Evolutionary conservation across 2,329 filamentous ascomycete genomes (phyloP), one percentile per base, ranked within the genome.

Genomic region (Gaeumannomyces sp.): DNA sequence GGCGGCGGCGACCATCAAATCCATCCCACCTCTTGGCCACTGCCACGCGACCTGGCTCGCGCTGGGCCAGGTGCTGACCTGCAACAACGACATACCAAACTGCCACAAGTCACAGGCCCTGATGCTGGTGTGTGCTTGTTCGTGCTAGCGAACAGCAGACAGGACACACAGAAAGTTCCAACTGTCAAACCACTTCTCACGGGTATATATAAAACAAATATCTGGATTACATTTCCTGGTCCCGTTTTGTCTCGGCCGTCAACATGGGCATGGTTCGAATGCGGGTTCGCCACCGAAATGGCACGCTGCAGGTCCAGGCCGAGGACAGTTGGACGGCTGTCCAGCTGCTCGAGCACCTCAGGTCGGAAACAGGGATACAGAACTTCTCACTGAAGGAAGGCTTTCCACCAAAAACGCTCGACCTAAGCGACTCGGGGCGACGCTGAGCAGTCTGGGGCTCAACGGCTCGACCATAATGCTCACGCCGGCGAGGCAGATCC

Each of bases 321-420:
- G 80, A 86, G 50, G 88, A 92, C 64, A 78, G 84, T 67, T 89
- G 91, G 63, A 89, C 86, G 4, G 82, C 92, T 60, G 78, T 78
- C 61, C 81, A 87, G 64, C 80, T 93, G 1, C 78, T 88, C 60
- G 73, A 81, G 4, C 79, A 84, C 62, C 87, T 93, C 71, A 81
- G 81, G 63, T 77, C 84, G 62, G 85, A 86, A 71, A 91, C 90
- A 1, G 84, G 84, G 5, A 80, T 94, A 22, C 71, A 80, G 8
- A 80, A 81, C 19, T 93, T 94, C 72, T 85, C 90, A 59, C 79
- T 96, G 67, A 97, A 95, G 80, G 92, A 89, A 76, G 92, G 92
- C 50, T 96, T 90, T 71, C 94, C 94, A 0, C 88, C 91, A 29
- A 87, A 89, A 72, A 80, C 86, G 0, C 82, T 98, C 22, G 81